Conservation (phyloP, 805 yeast genomes). For the Metschnikowia matae region DNA sequence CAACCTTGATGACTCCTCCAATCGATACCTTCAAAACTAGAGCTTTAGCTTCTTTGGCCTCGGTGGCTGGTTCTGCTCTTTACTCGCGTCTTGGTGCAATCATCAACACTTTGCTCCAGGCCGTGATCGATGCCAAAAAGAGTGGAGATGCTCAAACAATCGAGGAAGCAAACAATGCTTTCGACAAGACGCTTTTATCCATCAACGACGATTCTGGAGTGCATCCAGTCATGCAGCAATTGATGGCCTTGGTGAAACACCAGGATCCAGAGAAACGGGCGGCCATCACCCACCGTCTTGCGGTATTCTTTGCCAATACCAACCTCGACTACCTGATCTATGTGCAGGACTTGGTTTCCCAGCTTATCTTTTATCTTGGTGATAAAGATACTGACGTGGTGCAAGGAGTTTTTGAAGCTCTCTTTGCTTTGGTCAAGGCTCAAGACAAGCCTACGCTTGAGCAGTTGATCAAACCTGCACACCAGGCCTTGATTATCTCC, state of each 20-base stretch:
- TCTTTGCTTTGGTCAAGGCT: slow-evolving; percentile 61
- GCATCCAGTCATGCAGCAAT: slow-evolving; percentile 79
- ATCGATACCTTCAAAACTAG: slow-evolving; percentile 80
- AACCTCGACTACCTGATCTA: slow-evolving; percentile 67
- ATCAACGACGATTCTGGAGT: slow-evolving; percentile 74
- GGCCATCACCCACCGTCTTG: slow-evolving; percentile 62
- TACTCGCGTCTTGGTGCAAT: slow-evolving; percentile 69
- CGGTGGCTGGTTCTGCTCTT: slow-evolving; percentile 83
- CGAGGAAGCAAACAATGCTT: slow-evolving; percentile 46
- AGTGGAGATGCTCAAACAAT: slow-evolving; percentile 35
- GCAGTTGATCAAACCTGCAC: slow-evolving; percentile 73
- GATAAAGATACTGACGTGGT: slow-evolving; percentile 64
- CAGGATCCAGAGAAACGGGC: slow-evolving; percentile 66
- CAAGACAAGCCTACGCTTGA: slow-evolving; percentile 77
- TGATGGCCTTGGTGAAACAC: slow-evolving; percentile 69
- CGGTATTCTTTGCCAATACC: slow-evolving; percentile 64
- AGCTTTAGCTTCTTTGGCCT: slow-evolving; percentile 81
- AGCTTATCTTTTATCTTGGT: slow-evolving; percentile 67
- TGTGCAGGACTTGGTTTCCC: slow-evolving; percentile 68
- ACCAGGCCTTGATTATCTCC: slow-evolving; percentile 62
- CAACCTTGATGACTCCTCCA: slow-evolving; percentile 77
- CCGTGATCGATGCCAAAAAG: slow-evolving; percentile 38
- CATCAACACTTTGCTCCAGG: slow-evolving; percentile 67
- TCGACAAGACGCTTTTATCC: slow-evolving; percentile 68
- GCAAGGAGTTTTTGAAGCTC: slow-evolving; percentile 57